phyloP scores from a whole-genome alignment of 2,329 filamentous ascomycete genomes.

The Xylaria polymorpha region DNA sequence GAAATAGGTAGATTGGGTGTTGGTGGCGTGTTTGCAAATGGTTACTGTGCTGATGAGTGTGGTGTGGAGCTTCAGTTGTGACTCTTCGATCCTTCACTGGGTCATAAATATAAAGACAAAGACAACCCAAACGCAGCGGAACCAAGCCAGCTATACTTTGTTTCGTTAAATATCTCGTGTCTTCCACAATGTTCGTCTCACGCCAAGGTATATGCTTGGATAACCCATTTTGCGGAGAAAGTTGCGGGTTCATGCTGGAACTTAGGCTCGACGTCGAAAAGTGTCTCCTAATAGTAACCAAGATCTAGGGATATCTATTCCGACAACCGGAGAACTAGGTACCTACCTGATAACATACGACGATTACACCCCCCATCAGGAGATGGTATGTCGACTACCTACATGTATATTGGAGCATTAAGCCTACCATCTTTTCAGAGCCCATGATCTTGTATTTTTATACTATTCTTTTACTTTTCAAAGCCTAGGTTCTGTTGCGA shows the following conservation, averaged over 20 bases:
- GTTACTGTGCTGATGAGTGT: neutral
- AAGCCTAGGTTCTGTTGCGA: neutral
- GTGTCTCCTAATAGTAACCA: neutral
- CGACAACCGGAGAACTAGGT: neutral
- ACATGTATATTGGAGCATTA: neutral
- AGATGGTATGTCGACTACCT: neutral
- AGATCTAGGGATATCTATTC: neutral
- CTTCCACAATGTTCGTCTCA: neutral
- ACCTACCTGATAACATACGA: constrained; percentile 1
- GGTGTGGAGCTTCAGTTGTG: constrained; percentile 21
- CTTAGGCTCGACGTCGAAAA: neutral
- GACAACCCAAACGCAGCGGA: neutral
- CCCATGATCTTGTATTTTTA: neutral
- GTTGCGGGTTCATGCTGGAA: neutral
- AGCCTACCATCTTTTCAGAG: neutral
- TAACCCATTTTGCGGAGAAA: neutral
- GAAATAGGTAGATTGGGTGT: neutral
- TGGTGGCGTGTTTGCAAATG: neutral
- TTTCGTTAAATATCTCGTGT: neutral
- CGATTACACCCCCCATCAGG: constrained; percentile 1
- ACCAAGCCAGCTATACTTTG: neutral
- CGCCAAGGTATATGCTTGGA: neutral
- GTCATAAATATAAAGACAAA: neutral
- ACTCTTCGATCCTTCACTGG: constrained; percentile 1
- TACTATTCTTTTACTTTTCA: neutral